Evolutionary conservation across 75 land plant genomes (phyloP).

Genomic region (Gnetum montanum): DNA sequence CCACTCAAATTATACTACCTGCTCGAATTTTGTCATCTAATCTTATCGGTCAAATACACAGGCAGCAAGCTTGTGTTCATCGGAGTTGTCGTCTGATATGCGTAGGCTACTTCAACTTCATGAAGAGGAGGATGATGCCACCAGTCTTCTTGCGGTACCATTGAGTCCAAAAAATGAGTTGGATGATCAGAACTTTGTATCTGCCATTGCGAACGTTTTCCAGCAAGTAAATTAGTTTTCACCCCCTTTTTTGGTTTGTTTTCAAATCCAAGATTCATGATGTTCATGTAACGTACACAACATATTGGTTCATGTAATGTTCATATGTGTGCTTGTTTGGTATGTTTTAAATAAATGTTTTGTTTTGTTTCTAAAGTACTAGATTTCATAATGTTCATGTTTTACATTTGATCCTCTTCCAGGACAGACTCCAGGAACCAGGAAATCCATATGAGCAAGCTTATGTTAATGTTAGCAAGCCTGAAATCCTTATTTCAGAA

Average conservation of each 20-base stretch:
- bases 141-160: slow-evolving; percentile 26
- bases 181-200: slow-evolving; percentile 10
- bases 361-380: too few species aligned
- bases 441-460: slow-evolving; percentile 13
- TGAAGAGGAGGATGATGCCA: slow-evolving; percentile 95
- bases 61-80: slow-evolving; percentile 28
- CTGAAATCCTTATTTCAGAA: slow-evolving; percentile 13
- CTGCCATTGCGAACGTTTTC: slow-evolving; percentile 3
- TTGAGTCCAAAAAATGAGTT: slow-evolving; percentile 27
- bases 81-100: slow-evolving; percentile 64
- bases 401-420: slow-evolving; percentile 4
- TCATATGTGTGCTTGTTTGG: too few species aligned
- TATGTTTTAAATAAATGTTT: too few species aligned
- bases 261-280: too few species aligned
- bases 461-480: slow-evolving; percentile 10
- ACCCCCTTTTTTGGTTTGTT: too few species aligned
- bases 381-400: too few species aligned
- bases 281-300: too few species aligned
- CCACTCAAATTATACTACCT: too few species aligned
- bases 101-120: slow-evolving; percentile 60
- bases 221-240: slow-evolving; percentile 19
- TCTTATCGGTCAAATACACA: slow-evolving; percentile 13
- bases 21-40: too few species aligned
- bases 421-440: slow-evolving; percentile 24
- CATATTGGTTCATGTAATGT: too few species aligned